These are phyloP conservation scores for Ramichloridium luteum DNA, from an alignment of 2,329 filamentous ascomycete genomes.

Conservation along the genomic window DNA sequence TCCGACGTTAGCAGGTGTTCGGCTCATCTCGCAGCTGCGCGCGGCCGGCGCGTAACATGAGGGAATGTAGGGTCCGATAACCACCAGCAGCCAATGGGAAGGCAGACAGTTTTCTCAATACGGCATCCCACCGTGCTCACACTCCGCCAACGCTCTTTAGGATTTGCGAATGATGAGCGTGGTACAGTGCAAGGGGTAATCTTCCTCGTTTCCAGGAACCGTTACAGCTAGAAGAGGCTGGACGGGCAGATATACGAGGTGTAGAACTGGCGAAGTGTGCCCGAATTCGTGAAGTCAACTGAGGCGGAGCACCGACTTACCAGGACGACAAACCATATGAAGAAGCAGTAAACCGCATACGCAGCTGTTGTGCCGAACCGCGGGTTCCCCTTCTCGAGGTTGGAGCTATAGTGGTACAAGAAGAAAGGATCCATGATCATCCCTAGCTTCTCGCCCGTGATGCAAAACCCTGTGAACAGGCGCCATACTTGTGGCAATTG, in stretches of 20 bases:
- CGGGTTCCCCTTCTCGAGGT: conserved; percentile 58
- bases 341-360: conserved; percentile 67
- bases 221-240: conserved; percentile 39
- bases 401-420: conserved; percentile 63
- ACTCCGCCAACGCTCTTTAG: conserved; percentile 32
- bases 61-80: conserved; percentile 54
- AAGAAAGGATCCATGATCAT: conserved; percentile 67
- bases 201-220: conserved; percentile 45
- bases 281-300: conserved; percentile 12
- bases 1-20: conserved; percentile 15
- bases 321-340: conserved; percentile 58
- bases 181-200: conserved; percentile 38
- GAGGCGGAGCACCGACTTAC: conserved; percentile 48
- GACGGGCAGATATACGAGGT: conserved; percentile 51
- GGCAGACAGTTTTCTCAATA: conserved; percentile 42
- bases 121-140: conserved; percentile 40
- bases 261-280: conserved; percentile 12
- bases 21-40: too few relatives aligned
- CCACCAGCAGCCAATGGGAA: conserved; percentile 43
- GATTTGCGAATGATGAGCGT: conserved; percentile 41
- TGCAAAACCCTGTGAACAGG: conserved; percentile 44
- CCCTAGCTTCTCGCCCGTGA: conserved; percentile 42
- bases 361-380: conserved; percentile 67
- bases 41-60: background rate
- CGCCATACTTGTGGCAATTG: conserved; percentile 51